These are phyloP conservation scores for Carex scoparia DNA, from an alignment of 176 grass and related monocot species.

Conservation along the genomic window DNA sequence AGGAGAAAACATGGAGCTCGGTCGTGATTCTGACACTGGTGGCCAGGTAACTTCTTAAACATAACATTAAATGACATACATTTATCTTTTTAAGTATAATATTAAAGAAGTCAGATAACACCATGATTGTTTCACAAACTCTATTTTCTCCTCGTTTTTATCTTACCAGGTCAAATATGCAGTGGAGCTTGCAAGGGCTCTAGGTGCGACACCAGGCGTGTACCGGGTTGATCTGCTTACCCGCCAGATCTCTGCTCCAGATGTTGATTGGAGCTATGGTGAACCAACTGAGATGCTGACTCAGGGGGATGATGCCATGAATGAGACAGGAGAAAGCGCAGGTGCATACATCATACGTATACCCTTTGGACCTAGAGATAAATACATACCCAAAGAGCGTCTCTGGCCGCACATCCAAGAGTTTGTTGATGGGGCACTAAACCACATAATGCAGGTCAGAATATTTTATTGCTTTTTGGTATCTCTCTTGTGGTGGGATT, in stretches of 20 bases:
- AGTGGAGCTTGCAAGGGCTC: constrained; percentile 54
- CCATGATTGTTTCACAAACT: not conserved
- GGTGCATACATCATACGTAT: constrained; percentile 53
- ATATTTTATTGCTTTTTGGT: not conserved
- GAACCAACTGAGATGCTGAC: constrained; percentile 50
- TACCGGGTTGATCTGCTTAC: constrained; percentile 50
- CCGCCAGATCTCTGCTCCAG: constrained; percentile 45
- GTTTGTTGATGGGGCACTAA: constrained; percentile 48
- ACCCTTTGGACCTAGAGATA: constrained; percentile 52
- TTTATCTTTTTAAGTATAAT: not conserved
- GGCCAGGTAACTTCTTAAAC: constrained; percentile 39
- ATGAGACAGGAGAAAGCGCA: constrained; percentile 46
- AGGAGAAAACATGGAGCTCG: constrained; percentile 61
- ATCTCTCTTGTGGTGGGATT: not conserved
- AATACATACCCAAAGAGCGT: constrained; percentile 49
- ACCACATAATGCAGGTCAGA: constrained; percentile 40
- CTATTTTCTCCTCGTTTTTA: not conserved
- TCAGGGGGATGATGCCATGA: constrained; percentile 19
- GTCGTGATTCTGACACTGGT: constrained; percentile 55
- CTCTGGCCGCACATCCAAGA: constrained; percentile 54
- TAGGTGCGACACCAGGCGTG: constrained; percentile 48
- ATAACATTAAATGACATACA: not conserved
- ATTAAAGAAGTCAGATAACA: not conserved
- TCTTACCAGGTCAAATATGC: constrained; percentile 46
- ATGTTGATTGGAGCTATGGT: constrained; percentile 55